Evolutionary conservation across 805 yeast genomes (phyloP).

Genomic region (Komagataella pastoris): DNA sequence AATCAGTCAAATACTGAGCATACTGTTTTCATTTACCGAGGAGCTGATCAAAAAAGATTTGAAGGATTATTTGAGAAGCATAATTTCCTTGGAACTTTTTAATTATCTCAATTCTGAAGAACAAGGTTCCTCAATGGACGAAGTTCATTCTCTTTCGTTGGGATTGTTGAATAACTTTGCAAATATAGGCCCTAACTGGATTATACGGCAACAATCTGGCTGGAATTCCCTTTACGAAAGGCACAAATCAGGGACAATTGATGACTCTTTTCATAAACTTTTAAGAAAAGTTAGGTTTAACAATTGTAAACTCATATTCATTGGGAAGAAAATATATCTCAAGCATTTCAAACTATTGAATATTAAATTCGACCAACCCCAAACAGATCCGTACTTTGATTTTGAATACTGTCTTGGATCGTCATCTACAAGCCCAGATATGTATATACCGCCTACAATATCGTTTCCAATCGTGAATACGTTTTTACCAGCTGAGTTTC

Average conservation of each 20-base stretch:
- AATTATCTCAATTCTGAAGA: slow-evolving; percentile 29
- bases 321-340: slow-evolving; percentile 14
- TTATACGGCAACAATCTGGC: slow-evolving; percentile 12
- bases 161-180: slow-evolving; percentile 23
- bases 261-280: background rate
- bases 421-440: background rate
- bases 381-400: slow-evolving; percentile 27
- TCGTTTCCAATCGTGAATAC: slow-evolving; percentile 18
- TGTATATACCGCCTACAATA: background rate
- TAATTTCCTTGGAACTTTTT: slow-evolving; percentile 29
- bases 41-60: background rate
- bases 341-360: background rate
- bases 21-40: background rate
- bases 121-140: slow-evolving; percentile 28
- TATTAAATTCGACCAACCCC: background rate
- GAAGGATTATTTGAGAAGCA: slow-evolving; percentile 31
- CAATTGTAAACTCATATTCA: slow-evolving; percentile 21
- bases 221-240: background rate
- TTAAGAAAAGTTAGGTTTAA: too few species aligned
- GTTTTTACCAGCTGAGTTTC: slow-evolving; percentile 21
- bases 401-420: slow-evolving; percentile 21
- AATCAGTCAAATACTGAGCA: slow-evolving; percentile 14
- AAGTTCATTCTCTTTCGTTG: slow-evolving; percentile 27
- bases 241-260: background rate
- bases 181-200: slow-evolving; percentile 19